Conservation (phyloP, 108 stramenopile species). For the Aurantiochytrium sp. region DNA sequence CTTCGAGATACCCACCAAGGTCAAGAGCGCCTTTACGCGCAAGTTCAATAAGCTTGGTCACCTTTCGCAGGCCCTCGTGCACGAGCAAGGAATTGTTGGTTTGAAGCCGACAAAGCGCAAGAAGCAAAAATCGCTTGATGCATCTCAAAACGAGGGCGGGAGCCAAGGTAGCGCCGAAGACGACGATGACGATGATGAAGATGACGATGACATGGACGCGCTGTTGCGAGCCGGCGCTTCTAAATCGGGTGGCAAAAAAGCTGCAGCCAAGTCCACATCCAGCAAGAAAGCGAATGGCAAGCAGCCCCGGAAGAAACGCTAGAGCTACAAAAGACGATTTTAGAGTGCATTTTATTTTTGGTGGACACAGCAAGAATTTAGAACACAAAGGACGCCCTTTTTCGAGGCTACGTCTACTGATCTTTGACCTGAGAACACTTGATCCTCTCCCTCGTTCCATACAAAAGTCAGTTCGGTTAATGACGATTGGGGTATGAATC, state of each 20-base stretch:
- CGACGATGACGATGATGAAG: slow-evolving; percentile 35
- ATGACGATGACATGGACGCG: slow-evolving; percentile 46
- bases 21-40: slow-evolving; percentile 73
- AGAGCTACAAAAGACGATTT: background rate
- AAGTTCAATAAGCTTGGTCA: slow-evolving; percentile 67
- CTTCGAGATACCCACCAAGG: slow-evolving; percentile 29
- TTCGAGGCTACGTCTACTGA: too few relatives aligned
- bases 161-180: slow-evolving; percentile 27
- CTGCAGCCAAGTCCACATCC: background rate
- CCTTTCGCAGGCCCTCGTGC: slow-evolving; percentile 69
- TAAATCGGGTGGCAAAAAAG: slow-evolving; percentile 9
- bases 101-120: slow-evolving; percentile 31
- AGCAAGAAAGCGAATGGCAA: background rate
- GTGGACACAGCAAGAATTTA: background rate
- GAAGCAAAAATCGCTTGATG: background rate
- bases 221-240: slow-evolving; percentile 30
- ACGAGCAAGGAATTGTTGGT: slow-evolving; percentile 54
- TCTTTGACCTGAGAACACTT: too few relatives aligned
- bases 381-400: too few relatives aligned
- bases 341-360: background rate
- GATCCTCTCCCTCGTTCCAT: too few relatives aligned
- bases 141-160: background rate
- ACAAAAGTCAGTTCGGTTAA: too few relatives aligned
- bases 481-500: too few relatives aligned
- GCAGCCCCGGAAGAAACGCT: background rate